These are phyloP conservation scores for Pseudopithomyces maydicus DNA, from an alignment of 2,329 filamentous ascomycete species.

Conservation along the genomic window DNA sequence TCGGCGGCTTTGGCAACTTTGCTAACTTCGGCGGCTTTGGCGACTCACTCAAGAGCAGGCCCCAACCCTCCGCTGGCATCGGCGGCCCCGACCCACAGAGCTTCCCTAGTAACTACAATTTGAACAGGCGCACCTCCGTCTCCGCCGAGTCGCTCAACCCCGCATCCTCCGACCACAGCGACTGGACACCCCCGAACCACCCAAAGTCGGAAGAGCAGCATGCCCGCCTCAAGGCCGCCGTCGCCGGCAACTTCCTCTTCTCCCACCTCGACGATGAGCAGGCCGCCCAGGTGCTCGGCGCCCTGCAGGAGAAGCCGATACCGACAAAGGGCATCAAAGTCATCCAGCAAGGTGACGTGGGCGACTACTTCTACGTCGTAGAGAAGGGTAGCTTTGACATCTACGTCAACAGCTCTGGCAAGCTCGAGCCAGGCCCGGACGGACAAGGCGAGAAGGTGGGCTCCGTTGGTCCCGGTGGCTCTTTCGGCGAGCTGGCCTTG, in stretches of 20 bases:
- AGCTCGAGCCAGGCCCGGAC: constrained; percentile 77
- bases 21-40: constrained; percentile 43
- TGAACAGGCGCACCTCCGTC: constrained; percentile 90
- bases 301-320: constrained; percentile 92
- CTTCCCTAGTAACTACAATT: constrained; percentile 92
- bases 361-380: constrained; percentile 97
- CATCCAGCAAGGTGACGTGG: constrained; percentile 92
- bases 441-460: constrained; percentile 85
- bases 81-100: constrained; percentile 64
- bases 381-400: constrained; percentile 91
- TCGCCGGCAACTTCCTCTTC: constrained; percentile 91
- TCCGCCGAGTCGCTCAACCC: constrained; percentile 97
- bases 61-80: constrained; percentile 50
- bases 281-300: constrained; percentile 82
- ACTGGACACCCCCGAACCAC: constrained; percentile 87
- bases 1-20: constrained; percentile 46
- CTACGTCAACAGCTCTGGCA: constrained; percentile 80
- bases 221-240: constrained; percentile 76
- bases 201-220: constrained; percentile 84
- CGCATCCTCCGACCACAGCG: constrained; percentile 78
- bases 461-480: constrained; percentile 83
- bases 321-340: constrained; percentile 90
- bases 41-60: constrained; percentile 42
- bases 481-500: constrained; percentile 93
- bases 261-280: constrained; percentile 94